Evolutionary conservation across 768 basidiomycete species (phyloP), one percentile per base, ranked within the genome.

Genomic region (Amanita exitialis): DNA sequence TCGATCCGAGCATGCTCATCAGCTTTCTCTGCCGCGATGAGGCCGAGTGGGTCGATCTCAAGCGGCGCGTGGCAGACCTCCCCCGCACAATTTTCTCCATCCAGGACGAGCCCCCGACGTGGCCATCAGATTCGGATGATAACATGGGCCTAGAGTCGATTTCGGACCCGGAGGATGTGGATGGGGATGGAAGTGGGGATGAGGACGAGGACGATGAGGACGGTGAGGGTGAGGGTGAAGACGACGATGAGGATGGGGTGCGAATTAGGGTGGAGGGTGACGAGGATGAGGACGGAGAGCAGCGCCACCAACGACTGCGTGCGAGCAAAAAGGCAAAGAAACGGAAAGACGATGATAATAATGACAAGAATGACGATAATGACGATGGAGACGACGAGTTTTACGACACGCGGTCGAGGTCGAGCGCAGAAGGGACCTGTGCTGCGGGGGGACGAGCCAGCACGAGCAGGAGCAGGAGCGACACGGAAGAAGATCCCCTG

Each of bases 1-100:
- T 99, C 49, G 96, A 98, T 64, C 96, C 95, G 20, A 96, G 92
- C 58, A 97, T 99, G 96, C 71, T 99, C 6, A 77, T 98, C 53
- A 94, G 94, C 9, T 98, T 99, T 63, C 61, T 97, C 57, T 84
- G 86, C 62, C 79, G 78, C 58, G 81, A 89, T 60, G 86, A 90
- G 66, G 70, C 62, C 15, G 95, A 98, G 49, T 98, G 91, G 88
- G 64, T 73, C 13, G 91, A 97, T 66, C 78, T 97, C 50, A 74
- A 80, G 55, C 69, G 65, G 52, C 72, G 90, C 46, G 82, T 90
- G 32, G 73, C 69, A 1, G 83, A 88, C 68, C 74, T 79, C 37
- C 77, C 80, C 39, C 79, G 82, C 61, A 72, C 80, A 34, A 90
- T 94, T 49, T 92, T 97, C 57, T 82, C 87, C 0, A 76, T 97